These are phyloP conservation scores for Phalaenopsis aphrodite DNA, from an alignment of 106 monocot genomes.

Conservation along the genomic window DNA sequence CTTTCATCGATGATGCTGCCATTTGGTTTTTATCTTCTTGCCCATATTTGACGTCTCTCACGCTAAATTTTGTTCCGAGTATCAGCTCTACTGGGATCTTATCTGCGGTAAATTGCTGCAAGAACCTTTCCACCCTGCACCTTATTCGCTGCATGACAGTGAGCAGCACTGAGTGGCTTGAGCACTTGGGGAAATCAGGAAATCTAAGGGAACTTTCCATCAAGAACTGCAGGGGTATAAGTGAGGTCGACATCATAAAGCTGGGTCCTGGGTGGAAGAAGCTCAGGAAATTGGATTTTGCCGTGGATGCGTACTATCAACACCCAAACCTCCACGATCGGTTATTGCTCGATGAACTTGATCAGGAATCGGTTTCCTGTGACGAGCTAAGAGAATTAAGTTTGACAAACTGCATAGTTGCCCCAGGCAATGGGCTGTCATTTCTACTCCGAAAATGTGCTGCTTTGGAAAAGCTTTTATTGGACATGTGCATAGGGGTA, in stretches of 20 bases:
- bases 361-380: constrained; percentile 17
- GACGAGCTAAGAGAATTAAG: constrained; percentile 48
- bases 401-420: constrained; percentile 43
- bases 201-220: constrained; percentile 45
- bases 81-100: constrained; percentile 60
- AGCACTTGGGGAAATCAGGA: constrained; percentile 57
- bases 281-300: constrained; percentile 50
- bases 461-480: constrained; percentile 42
- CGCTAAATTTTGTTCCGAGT: constrained; percentile 50
- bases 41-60: constrained; percentile 37
- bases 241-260: constrained; percentile 45
- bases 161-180: constrained; percentile 62
- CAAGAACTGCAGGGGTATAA: constrained; percentile 58
- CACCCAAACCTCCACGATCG: constrained; percentile 24
- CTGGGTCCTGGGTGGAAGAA: constrained; percentile 57
- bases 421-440: constrained; percentile 38
- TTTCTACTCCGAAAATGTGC: constrained; percentile 34
- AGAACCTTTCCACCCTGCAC: constrained; percentile 50
- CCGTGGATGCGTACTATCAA: constrained; percentile 39
- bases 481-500: constrained; percentile 46
- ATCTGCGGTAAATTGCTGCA: constrained; percentile 55
- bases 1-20: constrained; percentile 53
- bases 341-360: constrained; percentile 1
- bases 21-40: constrained; percentile 39
- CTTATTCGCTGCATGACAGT: constrained; percentile 66